Conservation (phyloP, 1,284 basidiomycete species). For the Trichosporon ovoides region DNA sequence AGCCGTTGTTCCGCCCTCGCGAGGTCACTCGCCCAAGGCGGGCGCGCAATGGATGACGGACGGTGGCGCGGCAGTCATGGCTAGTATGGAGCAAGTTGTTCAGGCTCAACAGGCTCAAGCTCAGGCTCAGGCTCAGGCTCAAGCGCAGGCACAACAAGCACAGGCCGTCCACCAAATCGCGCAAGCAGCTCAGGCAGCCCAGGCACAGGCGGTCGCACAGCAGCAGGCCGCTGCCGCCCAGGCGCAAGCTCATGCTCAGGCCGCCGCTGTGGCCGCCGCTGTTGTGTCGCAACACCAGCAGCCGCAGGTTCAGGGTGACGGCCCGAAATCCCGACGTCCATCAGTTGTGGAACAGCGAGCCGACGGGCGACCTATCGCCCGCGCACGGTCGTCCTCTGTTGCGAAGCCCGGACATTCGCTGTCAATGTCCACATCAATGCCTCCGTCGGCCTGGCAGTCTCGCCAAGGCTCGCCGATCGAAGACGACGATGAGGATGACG, state of each 20-base stretch:
- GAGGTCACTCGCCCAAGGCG: slow-evolving; percentile 25
- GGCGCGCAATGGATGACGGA: slow-evolving; percentile 20
- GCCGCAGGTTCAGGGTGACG: slow-evolving; percentile 20
- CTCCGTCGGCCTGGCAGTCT: slow-evolving; percentile 43
- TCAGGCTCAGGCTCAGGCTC: slow-evolving; percentile 10
- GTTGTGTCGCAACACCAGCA: slow-evolving; percentile 25
- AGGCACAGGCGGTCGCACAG: slow-evolving; percentile 15
- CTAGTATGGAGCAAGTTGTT: slow-evolving; percentile 9
- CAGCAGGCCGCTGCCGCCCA: slow-evolving; percentile 11
- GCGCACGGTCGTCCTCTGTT: slow-evolving; percentile 37
- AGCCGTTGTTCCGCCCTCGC: slow-evolving; percentile 35
- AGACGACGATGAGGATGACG: slow-evolving; percentile 37
- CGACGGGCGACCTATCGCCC: slow-evolving; percentile 39
- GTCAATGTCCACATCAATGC: slow-evolving; percentile 29
- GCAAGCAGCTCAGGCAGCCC: slow-evolving; percentile 9
- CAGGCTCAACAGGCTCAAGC: slow-evolving; percentile 16
- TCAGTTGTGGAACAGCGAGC: slow-evolving; percentile 25
- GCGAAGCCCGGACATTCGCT: slow-evolving; percentile 27
- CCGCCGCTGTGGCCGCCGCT: background rate
- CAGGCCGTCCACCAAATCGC: slow-evolving; percentile 7
- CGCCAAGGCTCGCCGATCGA: slow-evolving; percentile 33
- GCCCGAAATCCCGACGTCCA: slow-evolving; percentile 12
- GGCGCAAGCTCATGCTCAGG: slow-evolving; percentile 9
- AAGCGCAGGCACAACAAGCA: too few relatives aligned
- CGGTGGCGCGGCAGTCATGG: slow-evolving; percentile 12